These are phyloP conservation scores for Amphirosellinia nigrospora DNA, from an alignment of 495 filamentous ascomycete species.

Conservation along the genomic window DNA sequence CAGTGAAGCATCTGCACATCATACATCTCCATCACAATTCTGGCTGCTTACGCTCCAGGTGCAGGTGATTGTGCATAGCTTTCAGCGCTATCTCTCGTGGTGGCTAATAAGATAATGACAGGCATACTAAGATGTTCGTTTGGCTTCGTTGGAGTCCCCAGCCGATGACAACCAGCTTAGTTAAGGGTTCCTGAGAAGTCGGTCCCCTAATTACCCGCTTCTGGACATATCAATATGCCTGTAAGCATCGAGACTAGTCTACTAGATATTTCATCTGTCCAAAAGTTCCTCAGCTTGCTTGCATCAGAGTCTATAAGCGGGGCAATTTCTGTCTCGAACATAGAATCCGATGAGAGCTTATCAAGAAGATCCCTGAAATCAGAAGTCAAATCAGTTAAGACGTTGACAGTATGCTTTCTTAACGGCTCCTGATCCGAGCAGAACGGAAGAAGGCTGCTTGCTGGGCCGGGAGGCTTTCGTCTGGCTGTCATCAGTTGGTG, in stretches of 20 bases:
- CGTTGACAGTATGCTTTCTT: conserved; percentile 49
- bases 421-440: conserved; percentile 47
- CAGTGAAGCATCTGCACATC: neutral
- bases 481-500: conserved; percentile 27
- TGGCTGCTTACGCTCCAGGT: neutral
- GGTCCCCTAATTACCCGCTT: neutral
- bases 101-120: neutral
- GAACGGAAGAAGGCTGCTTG: conserved; percentile 51
- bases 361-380: conserved; percentile 56
- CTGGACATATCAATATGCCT: neutral
- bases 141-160: neutral
- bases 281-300: conserved; percentile 51
- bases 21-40: neutral
- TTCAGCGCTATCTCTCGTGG: neutral
- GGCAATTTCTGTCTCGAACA: conserved; percentile 43
- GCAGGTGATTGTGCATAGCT: neutral
- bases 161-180: neutral
- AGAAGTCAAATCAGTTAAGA: conserved; percentile 57
- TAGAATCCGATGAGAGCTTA: conserved; percentile 40
- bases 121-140: neutral
- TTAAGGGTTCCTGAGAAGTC: neutral
- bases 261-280: conserved; percentile 50
- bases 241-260: conserved; percentile 23
- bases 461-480: conserved; percentile 29
- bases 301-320: conserved; percentile 46